Base-by-base conservation (phyloP, 2,329 filamentous ascomycete genomes). In the Alternaria tenuissima region DNA sequence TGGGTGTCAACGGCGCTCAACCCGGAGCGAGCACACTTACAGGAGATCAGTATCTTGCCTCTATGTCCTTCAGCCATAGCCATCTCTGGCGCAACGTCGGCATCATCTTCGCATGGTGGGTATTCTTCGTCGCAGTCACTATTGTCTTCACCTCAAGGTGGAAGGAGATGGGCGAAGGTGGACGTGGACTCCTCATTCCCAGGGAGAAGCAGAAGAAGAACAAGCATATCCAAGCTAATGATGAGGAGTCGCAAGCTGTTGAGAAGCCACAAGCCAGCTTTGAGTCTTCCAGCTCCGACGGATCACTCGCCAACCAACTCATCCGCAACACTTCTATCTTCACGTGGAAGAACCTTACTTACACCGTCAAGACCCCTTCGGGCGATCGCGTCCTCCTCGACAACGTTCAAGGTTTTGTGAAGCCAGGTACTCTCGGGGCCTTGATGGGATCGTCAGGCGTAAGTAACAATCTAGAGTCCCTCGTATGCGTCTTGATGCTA, bases 311-410 rank as follows among this genome's bases (percentile, higher is more conserved):
- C 52, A 74, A 75, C 6, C 74, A 82, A 39, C 80, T 91, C 1
- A 76, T 88, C 18, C 84, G 84, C 22, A 91, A 91, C 73, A 89
- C 85, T 0, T 88, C 86, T 0, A 81, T 90, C 0, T 91, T 96
- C 55, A 93, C 91, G 1, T 87, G 85, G 85, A 74, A 79, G 38
- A 78, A 86, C 62, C 81, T 87, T 5, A 78, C 76, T 16, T 86
- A 86, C 58, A 82, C 87, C 77, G 95, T 86, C 63, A 82, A 80
- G 30, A 81, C 64, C 4, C 64, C 64, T 0, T 24, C 22, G 78
- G 46, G 73, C 73, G 7, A 79, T 75, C 6, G 77, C 80, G 30
- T 71, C 78, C 59, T 88, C 9, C 72, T 88, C 8, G 81, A 86
- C 52, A 72, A 85, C 53, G 82, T 87, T 5, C 77, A 78, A 26